Base-by-base conservation (phyloP, 2,329 filamentous ascomycete genomes). In the Pyricularia sp. region DNA sequence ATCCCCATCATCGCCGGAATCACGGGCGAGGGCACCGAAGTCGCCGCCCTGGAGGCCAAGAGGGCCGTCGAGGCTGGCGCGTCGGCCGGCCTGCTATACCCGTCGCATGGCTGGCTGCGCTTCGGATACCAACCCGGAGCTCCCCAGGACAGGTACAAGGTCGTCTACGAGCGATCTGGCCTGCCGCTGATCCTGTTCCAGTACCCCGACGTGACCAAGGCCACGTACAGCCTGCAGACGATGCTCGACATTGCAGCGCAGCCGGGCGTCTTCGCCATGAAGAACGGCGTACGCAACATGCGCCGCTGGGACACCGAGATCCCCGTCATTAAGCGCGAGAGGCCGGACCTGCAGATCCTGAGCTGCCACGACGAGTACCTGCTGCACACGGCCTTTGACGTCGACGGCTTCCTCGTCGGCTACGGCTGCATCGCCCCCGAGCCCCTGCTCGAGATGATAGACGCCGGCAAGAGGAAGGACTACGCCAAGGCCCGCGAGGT, bases 201-300 rank as follows among this genome's bases (percentile, higher is more conserved):
- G 73, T 85, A 85, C 67, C 83, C 83, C 17, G 82, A 85, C 75
- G 81, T 79, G 75, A 85, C 83, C 23, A 84, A 85, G 74, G 82
- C 82, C 3, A 84, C 80, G 0, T 85, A 85, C 73, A 82, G 75
- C 71, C 77, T 85, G 26, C 78, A 85, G 71, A 85, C 83, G 0
- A 79, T 85, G 71, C 79, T 86, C 2, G 83, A 85, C 67, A 85
- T 85, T 68, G 78, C 83, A 2, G 83, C 82, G 9, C 82, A 79
- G 42, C 84, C 83, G 1, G 83, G 83, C 31, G 82, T 84, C 6
- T 83, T 85, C 64, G 83, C 83, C 20, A 85, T 85, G 83, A 85
- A 85, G 79, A 85, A 85, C 70, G 84, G 84, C 25, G 84, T 85
- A 11, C 80, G 84, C 68, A 85, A 85, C 74, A 85, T 85, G 83